Evolutionary conservation across 768 basidiomycete genomes (phyloP), one percentile per base, ranked within the genome.

Genomic region (Leccinum boreale): DNA sequence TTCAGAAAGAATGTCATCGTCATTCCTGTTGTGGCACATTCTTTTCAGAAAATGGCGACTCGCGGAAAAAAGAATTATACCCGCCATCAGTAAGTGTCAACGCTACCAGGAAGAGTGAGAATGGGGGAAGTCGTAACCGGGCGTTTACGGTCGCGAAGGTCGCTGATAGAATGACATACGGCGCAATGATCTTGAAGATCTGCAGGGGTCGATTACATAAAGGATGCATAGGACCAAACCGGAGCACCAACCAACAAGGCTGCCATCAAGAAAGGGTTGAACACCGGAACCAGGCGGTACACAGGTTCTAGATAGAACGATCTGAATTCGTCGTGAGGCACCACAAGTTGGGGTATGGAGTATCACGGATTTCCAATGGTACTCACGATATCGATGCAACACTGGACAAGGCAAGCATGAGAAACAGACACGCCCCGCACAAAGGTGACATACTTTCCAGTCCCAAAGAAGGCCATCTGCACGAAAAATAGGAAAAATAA

Each of bases 281-380:
- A 94, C 51, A 91, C 81, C 1, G 92, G 90, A 60, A 94, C 86
- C 15, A 94, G 78, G 17, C 92, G 87, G 65, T 92, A 94, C 7
- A 94, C 92, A 3, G 92, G 92, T 42, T 87, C 91, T 19, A 94
- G 79, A 70, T 94, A 94, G 73, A 94, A 94, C 3, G 89, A 90
- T 17, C 84, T 87, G 48, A 28, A 31, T 5, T 15, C 23, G 7
- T 21, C 14, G 29, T 52, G 11, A 65, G 53, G 45, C 55, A 5
- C 47, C 53, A 17, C 44, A 21, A 42, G 24, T 19, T 29, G 48
- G 23, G 19, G 5, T 53, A 19, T 10, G n/a, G 39, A 42, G n/a
- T 19, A 19, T 19, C 28, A 17, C 15, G 4, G 3, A 48, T 10
- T 29, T 31, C 17, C 54, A 21, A 54, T 1, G 28, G 17, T 35